phyloP scores from a whole-genome alignment of 495 filamentous ascomycete species.

The Xanthoparmelia taractica region DNA sequence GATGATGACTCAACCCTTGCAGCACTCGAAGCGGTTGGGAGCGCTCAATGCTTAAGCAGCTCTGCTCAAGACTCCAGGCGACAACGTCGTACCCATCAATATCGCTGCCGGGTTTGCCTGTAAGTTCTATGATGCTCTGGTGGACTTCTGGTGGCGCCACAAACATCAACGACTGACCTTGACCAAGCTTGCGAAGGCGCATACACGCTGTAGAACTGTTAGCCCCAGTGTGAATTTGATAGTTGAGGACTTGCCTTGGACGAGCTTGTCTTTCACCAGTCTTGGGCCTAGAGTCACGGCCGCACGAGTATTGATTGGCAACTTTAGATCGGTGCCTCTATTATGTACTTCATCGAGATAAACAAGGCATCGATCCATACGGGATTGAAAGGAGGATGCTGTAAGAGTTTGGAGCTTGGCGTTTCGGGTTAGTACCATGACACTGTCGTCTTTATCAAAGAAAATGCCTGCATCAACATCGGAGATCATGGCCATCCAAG shows the following conservation, averaged over 20 bases:
- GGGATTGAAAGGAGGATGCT: conserved; percentile 50
- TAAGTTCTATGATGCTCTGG: background rate
- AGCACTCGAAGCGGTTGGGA: background rate
- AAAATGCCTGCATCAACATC: conserved; percentile 45
- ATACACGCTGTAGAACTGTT: conserved; percentile 14
- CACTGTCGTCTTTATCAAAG: conserved; percentile 39
- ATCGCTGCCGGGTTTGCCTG: background rate
- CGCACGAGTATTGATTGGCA: conserved; percentile 52
- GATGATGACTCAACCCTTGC: background rate
- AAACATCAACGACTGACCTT: conserved; percentile 19
- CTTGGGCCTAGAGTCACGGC: conserved; percentile 61
- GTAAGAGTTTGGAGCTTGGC: conserved; percentile 43
- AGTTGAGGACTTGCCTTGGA: conserved; percentile 52
- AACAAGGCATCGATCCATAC: conserved; percentile 56
- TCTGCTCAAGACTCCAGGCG: background rate
- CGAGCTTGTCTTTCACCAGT: conserved; percentile 61
- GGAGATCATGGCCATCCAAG: conserved; percentile 34
- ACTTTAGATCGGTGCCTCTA: conserved; percentile 60
- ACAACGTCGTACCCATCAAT: background rate
- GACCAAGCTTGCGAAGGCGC: conserved; percentile 16
- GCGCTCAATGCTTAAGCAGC: background rate
- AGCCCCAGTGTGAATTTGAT: background rate
- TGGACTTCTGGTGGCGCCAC: conserved; percentile 14
- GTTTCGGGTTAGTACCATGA: conserved; percentile 37
- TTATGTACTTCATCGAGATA: conserved; percentile 72